These are phyloP conservation scores for Hordeum pubiflorum DNA, from an alignment of 202 grass and related monocot genomes.

Conservation along the genomic window DNA sequence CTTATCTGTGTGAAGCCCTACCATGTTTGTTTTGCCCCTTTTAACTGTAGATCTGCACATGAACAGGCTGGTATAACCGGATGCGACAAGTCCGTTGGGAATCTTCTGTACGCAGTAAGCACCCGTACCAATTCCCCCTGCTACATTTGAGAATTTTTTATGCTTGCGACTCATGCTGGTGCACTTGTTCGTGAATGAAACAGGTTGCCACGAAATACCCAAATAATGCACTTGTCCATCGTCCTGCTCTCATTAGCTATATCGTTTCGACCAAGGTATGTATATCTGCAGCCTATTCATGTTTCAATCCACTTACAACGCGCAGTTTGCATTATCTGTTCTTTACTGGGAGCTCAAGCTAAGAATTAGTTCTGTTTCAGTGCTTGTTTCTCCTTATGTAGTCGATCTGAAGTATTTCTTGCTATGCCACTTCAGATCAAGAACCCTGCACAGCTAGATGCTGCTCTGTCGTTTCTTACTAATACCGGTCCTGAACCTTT, in stretches of 20 bases:
- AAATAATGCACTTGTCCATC: slow-evolving; percentile 64
- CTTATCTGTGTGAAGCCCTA: neutral
- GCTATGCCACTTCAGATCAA: slow-evolving; percentile 56
- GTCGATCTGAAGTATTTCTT: neutral
- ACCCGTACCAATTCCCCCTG: neutral
- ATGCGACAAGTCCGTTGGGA: slow-evolving; percentile 70
- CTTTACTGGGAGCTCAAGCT: neutral
- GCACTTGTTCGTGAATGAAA: slow-evolving; percentile 26
- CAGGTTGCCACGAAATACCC: slow-evolving; percentile 91
- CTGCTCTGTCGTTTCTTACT: slow-evolving; percentile 57
- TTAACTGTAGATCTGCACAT: neutral
- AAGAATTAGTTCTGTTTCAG: neutral
- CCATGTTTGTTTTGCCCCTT: neutral
- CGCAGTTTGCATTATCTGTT: neutral
- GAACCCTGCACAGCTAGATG: slow-evolving; percentile 75
- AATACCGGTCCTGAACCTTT: slow-evolving; percentile 67
- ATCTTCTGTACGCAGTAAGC: slow-evolving; percentile 71
- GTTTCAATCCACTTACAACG: neutral
- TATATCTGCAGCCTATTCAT: neutral
- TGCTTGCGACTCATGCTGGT: neutral
- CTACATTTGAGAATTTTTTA: neutral
- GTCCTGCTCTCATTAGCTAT: slow-evolving; percentile 64
- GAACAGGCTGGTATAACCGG: slow-evolving; percentile 56
- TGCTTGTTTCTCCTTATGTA: neutral
- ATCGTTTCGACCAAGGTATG: slow-evolving; percentile 61